Evolutionary conservation across 2,329 filamentous ascomycete genomes (phyloP), one percentile per base, ranked within the genome.

Genomic region (Xylaria sp.): DNA sequence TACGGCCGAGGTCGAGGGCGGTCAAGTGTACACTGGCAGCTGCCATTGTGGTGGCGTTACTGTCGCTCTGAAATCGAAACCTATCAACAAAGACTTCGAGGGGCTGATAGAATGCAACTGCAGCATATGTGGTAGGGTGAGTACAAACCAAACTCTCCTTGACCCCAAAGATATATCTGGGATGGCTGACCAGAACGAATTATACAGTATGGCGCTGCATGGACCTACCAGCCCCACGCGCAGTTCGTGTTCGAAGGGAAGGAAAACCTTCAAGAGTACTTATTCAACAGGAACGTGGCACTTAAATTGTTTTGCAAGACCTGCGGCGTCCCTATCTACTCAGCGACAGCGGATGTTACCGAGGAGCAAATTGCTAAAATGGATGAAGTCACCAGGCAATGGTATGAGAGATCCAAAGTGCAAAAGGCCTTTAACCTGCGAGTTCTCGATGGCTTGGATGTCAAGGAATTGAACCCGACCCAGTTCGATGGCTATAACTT

Each of bases 1-100:
- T 2, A 72, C 76, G 3, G 76, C 68, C 13, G 76, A 77, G 4
- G 69, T 82, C 46, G 80, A 81, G 23, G 77, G 78, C 41, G 79
- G 78, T 45, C 79, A 78, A 72, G 60, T 81, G 10, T 85, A 86
- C 72, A 81, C 81, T 15, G 85, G 85, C 9, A 82, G 83, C 73
- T 87, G 85, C 74, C 85, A 87, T 75, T 87, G 85, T 73, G 85
- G 85, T 32, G 81, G 80, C 23, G 78, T 87, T 28, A 81, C 77
- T 18, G 63, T 85, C 0, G 82, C 83, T 1, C 46, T 86, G 41
- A 80, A 78, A 59, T 78, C 78, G 65, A 80, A 81, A 69, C 80
- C 83, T 1, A 72, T 87, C 10, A 79, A 83, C 72, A 78, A 76
- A 73, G 80, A 74, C 68, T 80, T 5, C 28, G 76, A 67, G 46